These are phyloP conservation scores for Phytophthora melonis DNA, from an alignment of 352 stramenopile genomes.

Conservation along the genomic window DNA sequence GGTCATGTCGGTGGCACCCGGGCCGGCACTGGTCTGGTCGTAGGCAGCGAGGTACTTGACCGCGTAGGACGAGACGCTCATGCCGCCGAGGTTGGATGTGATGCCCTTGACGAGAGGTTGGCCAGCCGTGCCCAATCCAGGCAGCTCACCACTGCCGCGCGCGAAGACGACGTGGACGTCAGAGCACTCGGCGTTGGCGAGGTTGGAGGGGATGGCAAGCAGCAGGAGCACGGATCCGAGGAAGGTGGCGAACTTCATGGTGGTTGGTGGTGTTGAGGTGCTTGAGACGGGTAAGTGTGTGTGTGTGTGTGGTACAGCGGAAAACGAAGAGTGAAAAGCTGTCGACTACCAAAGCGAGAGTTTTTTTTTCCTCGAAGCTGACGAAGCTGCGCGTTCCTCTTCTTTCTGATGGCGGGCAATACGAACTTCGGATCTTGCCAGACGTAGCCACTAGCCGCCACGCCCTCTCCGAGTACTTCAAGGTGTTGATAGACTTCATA, in stretches of 20 bases:
- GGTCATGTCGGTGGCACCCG: conserved; percentile 45
- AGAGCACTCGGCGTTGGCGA: conserved; percentile 25
- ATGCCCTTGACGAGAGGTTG: conserved; percentile 41
- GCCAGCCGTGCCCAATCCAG: conserved; percentile 39
- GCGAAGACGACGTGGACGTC: conserved; percentile 45
- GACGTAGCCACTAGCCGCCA: too few species aligned
- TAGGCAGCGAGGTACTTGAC: conserved; percentile 37
- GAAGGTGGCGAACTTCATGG: background rate
- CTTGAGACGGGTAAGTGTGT: too few species aligned
- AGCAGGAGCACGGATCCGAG: conserved; percentile 3
- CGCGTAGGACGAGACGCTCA: conserved; percentile 48
- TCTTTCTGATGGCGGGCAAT: too few species aligned
- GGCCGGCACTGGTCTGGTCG: conserved; percentile 38
- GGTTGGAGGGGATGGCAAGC: conserved; percentile 1
- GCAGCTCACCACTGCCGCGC: conserved; percentile 39
- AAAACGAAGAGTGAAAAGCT: too few species aligned
- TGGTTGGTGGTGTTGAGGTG: background rate
- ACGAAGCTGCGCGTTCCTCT: too few species aligned
- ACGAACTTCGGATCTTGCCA: too few species aligned
- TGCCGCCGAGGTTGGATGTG: conserved; percentile 33
- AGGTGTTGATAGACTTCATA: too few species aligned
- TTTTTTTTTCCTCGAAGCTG: too few species aligned
- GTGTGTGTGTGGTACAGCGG: too few species aligned
- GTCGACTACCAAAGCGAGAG: too few species aligned
- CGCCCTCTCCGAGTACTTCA: too few species aligned